Base-by-base conservation (phyloP, 176 grass and related monocot genomes). In the Oryza officinalis region DNA sequence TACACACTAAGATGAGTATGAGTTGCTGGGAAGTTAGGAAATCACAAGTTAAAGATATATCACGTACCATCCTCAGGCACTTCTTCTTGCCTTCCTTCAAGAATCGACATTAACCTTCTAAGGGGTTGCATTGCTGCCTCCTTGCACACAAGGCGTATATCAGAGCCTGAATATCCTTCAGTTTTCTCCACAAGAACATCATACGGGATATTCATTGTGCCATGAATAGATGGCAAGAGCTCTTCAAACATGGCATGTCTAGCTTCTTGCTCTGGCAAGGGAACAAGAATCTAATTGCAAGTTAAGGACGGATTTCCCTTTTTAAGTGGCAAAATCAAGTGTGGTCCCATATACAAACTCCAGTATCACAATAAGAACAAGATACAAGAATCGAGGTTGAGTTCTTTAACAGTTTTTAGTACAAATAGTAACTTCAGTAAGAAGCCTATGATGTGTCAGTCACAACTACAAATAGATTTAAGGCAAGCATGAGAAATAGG, bases 121-220 rank as follows among this genome's bases (percentile, higher is more conserved):
- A 98, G 87, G 22, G 92, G 92, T 69, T 98, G 90, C 95, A 98
- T 98, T 73, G 95, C 95, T 28, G 95, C 86, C 80, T 98, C 92
- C 90, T 98, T 95, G 89, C 95, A 98, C 44, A 93, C 90, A 32
- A 98, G 85, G 63, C 84, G 92, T 47, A 98, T 95, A 89, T 98
- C 95, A 79, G 95, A 98, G 27, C 92, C 95, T 4, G 92, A 98
- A 89, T 93, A 98, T 77, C 92, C 92, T 95, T 93, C 92, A 65
- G 88, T 89, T 89, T 72, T 93, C 44, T 90, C 92, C 64, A 95
- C 87, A 61, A 95, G 91, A 90, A 90, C 28, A 72, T 95, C 84
- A 79, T 93, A 95, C 1, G 88, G 89, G 49, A 93, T 84, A 75
- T 88, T 86, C 67, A 83, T 88, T 76, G 30, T 77, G 64, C 72